Base-by-base conservation (phyloP, 352 stramenopile genomes). In the Aphanomyces cochlioides region DNA sequence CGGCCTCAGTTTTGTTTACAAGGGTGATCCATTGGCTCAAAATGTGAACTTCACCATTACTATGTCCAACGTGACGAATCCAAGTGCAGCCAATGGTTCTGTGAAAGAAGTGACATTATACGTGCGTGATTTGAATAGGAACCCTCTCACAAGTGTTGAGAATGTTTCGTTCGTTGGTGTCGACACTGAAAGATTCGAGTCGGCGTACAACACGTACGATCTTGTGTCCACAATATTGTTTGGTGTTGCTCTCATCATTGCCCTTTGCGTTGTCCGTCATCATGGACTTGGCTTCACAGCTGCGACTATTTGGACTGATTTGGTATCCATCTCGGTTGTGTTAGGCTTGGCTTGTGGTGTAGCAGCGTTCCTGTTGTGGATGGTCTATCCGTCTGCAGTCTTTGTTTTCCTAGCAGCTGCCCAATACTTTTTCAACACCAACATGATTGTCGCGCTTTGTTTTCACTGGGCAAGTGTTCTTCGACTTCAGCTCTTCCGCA, bases 391-490 rank as follows among this genome's bases (percentile, higher is more conserved):
- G 36, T 95, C 87, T 7, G 90, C 91, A 63, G 81, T 84, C 5
- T 95, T 90, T 45, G 84, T 93, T 36, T 87, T 93, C 64, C 91
- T 87, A 81, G 91, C 89, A 67, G 87, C 85, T 21, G 83, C 83
- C 7, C 87, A 95, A 77, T 95, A 93, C 64, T 93, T 92, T 68
- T 95, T 95, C 76, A 92, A 90, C 72, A 87, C 81, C 6, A 79
- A 89, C 19, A 95, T 93, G 85, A 88, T 95, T 71, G 56, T 95
- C 67, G 90, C 87, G 69, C 59, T 95, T n/a, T 93, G 87, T 63
- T 95, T 95, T 65, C 87, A 95, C 68, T 95, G 82, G 84, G 82
- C 85, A 4, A 89, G 83, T 41, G 87, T 95, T 10, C 73, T 95
- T 13, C 88, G 85, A 12, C 91, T 93, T 74, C 90, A 92, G 74